Evolutionary conservation across 306 rosid species (phyloP).

Genomic region (Cajanus cajan): DNA sequence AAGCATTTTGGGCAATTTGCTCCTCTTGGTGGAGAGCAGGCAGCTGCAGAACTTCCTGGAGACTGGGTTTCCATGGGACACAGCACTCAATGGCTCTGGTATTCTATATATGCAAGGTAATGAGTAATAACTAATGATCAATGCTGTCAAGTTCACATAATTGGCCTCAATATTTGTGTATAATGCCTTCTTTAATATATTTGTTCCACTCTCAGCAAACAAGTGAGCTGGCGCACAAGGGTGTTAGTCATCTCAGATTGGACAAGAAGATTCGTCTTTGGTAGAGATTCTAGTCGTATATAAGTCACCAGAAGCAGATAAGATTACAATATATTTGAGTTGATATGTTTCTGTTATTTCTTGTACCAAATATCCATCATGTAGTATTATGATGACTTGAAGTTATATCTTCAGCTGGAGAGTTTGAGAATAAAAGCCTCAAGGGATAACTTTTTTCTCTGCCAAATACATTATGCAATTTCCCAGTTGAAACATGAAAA

Average conservation of each 20-base stretch:
- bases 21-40: constrained; percentile 68
- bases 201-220: constrained; percentile 50
- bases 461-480: not conserved
- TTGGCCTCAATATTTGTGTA: not conserved
- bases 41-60: constrained; percentile 77
- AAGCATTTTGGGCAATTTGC: constrained; percentile 83
- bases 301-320: constrained; percentile 10
- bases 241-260: constrained; percentile 66
- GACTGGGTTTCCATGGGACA: constrained; percentile 80
- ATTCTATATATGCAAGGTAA: constrained; percentile 84
- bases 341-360: not conserved
- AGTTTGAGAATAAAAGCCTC: not conserved
- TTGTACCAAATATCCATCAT: not conserved
- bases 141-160: not conserved
- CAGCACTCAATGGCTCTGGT: constrained; percentile 83
- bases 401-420: not conserved
- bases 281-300: constrained; percentile 72
- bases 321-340: not conserved
- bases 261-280: constrained; percentile 64
- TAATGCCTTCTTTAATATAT: not conserved
- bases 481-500: not conserved
- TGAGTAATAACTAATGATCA: constrained; percentile 42
- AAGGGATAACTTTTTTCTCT: too few species aligned
- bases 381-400: not conserved
- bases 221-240: constrained; percentile 93